phyloP scores from a whole-genome alignment of 1,284 basidiomycete genomes.

The Boletus smithii region DNA sequence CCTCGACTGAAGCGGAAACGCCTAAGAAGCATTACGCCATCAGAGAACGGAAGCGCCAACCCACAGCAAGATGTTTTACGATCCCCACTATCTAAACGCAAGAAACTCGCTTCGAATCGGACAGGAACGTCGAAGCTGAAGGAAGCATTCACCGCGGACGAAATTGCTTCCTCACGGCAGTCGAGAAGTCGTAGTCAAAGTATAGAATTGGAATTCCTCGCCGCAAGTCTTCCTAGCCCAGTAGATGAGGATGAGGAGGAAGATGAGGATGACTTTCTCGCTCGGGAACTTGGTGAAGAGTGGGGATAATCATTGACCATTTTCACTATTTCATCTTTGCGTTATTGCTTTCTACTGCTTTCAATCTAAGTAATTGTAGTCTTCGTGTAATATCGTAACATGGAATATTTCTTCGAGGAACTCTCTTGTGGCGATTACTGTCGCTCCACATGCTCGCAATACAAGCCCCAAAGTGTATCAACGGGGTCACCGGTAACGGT shows the following conservation, averaged over 20 bases:
- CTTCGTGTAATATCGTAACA: slow-evolving; percentile 20
- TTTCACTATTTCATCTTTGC: slow-evolving; percentile 1
- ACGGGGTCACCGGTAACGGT: slow-evolving; percentile 51
- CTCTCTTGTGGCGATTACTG: slow-evolving; percentile 9
- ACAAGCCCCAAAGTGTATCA: slow-evolving; percentile 53
- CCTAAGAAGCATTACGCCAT: slow-evolving; percentile 66
- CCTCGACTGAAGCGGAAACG: slow-evolving; percentile 60
- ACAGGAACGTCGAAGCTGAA: slow-evolving; percentile 64
- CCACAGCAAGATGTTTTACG: slow-evolving; percentile 40
- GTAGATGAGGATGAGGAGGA: slow-evolving; percentile 42
- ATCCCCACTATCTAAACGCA: slow-evolving; percentile 74
- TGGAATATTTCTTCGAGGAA: slow-evolving; percentile 2
- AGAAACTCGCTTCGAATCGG: slow-evolving; percentile 62
- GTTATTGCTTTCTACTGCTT: slow-evolving; percentile 16
- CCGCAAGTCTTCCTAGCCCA: slow-evolving; percentile 18
- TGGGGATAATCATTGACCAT: slow-evolving; percentile 48
- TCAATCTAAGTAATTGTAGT: slow-evolving; percentile 20
- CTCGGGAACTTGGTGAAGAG: slow-evolving; percentile 69
- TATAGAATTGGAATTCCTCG: slow-evolving; percentile 20
- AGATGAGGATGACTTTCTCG: slow-evolving; percentile 65
- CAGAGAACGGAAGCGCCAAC: slow-evolving; percentile 46
- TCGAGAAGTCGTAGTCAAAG: slow-evolving; percentile 28
- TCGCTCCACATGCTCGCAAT: slow-evolving; percentile 40
- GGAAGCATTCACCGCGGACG: slow-evolving; percentile 58
- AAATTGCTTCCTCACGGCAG: slow-evolving; percentile 40